Conservation (phyloP, 306 rosid genomes). For the Fagus sylvatica region DNA sequence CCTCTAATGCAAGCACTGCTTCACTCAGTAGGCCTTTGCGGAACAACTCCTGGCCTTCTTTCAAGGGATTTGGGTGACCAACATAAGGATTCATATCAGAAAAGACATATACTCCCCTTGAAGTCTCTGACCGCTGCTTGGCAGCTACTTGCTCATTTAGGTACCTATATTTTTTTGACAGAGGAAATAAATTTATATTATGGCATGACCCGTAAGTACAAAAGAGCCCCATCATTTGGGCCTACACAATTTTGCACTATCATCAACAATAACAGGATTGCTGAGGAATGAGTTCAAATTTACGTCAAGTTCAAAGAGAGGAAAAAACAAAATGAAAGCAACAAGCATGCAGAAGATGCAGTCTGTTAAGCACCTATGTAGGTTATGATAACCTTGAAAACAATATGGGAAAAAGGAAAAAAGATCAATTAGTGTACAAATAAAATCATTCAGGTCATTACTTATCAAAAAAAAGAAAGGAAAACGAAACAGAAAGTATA, state of each 20-base stretch:
- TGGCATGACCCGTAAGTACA: not conserved
- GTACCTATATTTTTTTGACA: conserved; percentile 52
- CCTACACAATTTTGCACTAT: not conserved
- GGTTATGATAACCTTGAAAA: not conserved
- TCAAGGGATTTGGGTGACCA: conserved; percentile 88
- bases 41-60: conserved; percentile 98
- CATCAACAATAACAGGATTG: not conserved
- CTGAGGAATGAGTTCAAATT: not conserved
- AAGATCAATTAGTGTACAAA: not conserved
- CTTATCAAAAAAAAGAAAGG: not conserved
- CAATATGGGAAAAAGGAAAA: not conserved
- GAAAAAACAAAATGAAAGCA: not conserved
- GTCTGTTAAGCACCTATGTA: not conserved
- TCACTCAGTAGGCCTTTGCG: conserved; percentile 97
- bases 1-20: conserved; percentile 99
- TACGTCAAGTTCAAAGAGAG: not conserved
- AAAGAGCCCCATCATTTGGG: not conserved
- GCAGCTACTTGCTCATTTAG: conserved; percentile 72
- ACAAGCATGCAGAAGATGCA: not conserved
- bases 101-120: conserved; percentile 85
- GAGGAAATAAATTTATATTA: not conserved
- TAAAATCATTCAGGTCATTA: not conserved
- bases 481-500: not conserved
- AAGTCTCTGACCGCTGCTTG: conserved; percentile 63
- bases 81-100: conserved; percentile 99